Conservation (phyloP, 495 filamentous ascomycete genomes). For the Penicillium flavigenum region DNA sequence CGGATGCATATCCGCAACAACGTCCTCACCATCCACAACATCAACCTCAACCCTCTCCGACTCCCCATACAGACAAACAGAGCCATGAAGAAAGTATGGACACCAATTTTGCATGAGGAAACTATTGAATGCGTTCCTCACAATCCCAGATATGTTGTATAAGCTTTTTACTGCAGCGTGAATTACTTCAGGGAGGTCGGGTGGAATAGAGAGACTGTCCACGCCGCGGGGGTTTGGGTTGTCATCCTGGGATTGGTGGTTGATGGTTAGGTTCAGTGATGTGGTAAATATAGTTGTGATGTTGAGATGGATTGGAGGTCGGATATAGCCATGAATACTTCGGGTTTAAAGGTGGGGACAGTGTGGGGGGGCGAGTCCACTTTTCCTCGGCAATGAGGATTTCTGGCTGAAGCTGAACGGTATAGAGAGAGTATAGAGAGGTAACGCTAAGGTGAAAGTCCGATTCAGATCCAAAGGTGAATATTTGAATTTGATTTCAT, state of each 20-base stretch:
- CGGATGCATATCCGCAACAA: conserved; percentile 47
- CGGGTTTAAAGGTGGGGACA: background rate
- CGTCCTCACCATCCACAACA: conserved; percentile 1
- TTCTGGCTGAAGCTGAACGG: background rate
- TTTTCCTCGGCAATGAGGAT: conserved; percentile 1
- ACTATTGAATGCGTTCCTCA: conserved; percentile 55
- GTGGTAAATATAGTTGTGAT: background rate
- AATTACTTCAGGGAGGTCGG: background rate
- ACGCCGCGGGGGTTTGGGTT: background rate
- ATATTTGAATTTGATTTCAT: background rate
- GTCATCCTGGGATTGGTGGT: background rate
- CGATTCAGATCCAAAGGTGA: background rate
- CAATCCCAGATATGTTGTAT: conserved; percentile 55
- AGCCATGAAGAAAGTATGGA: too few relatives aligned
- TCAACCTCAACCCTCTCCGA: conserved; percentile 24
- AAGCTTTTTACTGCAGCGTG: conserved; percentile 29
- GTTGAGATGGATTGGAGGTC: background rate
- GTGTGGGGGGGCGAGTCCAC: background rate
- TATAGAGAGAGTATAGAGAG: background rate
- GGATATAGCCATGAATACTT: background rate
- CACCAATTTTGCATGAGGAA: conserved; percentile 57
- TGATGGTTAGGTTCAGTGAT: too few relatives aligned
- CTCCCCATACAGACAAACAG: too few relatives aligned
- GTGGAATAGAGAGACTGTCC: background rate
- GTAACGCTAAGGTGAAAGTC: background rate